Base-by-base conservation (phyloP, 352 stramenopile species). In the Pythium vanterpoolii region DNA sequence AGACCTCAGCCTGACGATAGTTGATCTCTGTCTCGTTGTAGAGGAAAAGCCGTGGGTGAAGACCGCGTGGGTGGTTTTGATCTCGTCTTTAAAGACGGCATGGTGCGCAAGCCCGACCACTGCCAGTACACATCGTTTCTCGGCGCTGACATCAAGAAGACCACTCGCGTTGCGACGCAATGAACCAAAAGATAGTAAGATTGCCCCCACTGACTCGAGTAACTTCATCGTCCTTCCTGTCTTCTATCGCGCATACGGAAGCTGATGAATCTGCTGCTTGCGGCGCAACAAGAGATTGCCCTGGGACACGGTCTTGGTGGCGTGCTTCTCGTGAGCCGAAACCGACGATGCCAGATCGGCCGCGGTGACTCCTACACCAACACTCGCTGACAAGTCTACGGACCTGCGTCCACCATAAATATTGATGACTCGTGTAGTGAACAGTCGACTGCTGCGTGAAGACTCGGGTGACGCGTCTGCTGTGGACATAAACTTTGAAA, bases 81-180 rank as follows among this genome's bases (percentile, higher is more conserved):
- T 57, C 66, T 93, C n/a, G 81, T 95, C 10, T 91, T 85, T 57
- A 77, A 76, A 19, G 80, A 95, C 40, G 83, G 79, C 4, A 69
- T 74, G 38, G 62, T 86, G 34, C 78, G 79, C 48, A 86, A 86
- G 63, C 79, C 60, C 28, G 83, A 92, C 51, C 76, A 70, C 50
- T 83, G 79, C 56, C 69, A 81, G 60, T 90, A 95, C 68, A 87
- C 81, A 28, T 92, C 85, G 43, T 84, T 82, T 28, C 64, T 93
- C 0, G 81, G 82, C 5, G 69, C 78, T 0, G 80, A 92, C 36
- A 77, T 83, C 59, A 78, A 80, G 38, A 78, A 64, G 21, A 69
- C 11, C 26, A 27, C 36, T 7, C 53, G 61, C 5, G 13, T 43
- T 2, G 40, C 53, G 7, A 54, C 47, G 3, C 63, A 34, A 49